Percentiles rank a stretch among this genome's conserved stretches.
These are phyloP conservation scores for Anthostomella pinea DNA, from an alignment of 2,329 filamentous ascomycete genomes.

Conservation along the genomic window DNA sequence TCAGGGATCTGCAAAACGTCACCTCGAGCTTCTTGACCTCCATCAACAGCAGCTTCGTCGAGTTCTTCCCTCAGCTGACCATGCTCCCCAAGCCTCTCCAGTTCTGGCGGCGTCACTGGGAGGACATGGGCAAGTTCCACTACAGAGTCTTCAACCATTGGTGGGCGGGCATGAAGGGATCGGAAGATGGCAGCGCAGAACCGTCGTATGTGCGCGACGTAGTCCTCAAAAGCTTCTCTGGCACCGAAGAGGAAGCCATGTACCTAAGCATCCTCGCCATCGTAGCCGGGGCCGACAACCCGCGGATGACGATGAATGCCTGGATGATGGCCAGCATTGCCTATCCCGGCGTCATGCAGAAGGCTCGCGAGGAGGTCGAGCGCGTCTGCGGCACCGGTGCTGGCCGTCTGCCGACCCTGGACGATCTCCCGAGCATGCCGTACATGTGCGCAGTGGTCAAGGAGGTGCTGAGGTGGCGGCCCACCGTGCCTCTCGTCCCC, in stretches of 20 bases:
- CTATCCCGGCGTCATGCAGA: constrained; percentile 33
- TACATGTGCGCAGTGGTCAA: constrained; percentile 44
- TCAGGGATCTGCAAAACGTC: constrained; percentile 37
- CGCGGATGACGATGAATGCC: constrained; percentile 35
- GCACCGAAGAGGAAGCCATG: constrained; percentile 37
- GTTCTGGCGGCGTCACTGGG: constrained; percentile 33
- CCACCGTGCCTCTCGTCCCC: constrained; percentile 36
- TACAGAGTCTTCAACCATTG: constrained; percentile 33
- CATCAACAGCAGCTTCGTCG: constrained; percentile 34
- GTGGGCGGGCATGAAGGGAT: constrained; percentile 31
- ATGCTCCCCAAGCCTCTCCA: constrained; percentile 32
- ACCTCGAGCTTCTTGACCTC: constrained; percentile 34
- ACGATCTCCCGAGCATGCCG: constrained; percentile 38
- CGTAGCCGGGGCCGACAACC: constrained; percentile 43
- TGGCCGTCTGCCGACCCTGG: constrained; percentile 37
- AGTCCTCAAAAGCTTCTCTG: constrained; percentile 32
- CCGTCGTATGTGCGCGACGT: constrained; percentile 35
- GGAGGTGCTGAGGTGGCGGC: constrained; percentile 45
- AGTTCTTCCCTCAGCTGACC: constrained; percentile 37
- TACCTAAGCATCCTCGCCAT: constrained; percentile 36
- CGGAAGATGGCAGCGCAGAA: constrained; percentile 29
- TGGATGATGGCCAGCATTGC: constrained; percentile 29
- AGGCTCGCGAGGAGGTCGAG: constrained; percentile 43
- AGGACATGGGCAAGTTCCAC: constrained; percentile 32
- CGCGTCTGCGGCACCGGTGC: constrained; percentile 37